Evolutionary conservation across 345 rosid species (phyloP).

Genomic region (Eucalyptus paniculata): DNA sequence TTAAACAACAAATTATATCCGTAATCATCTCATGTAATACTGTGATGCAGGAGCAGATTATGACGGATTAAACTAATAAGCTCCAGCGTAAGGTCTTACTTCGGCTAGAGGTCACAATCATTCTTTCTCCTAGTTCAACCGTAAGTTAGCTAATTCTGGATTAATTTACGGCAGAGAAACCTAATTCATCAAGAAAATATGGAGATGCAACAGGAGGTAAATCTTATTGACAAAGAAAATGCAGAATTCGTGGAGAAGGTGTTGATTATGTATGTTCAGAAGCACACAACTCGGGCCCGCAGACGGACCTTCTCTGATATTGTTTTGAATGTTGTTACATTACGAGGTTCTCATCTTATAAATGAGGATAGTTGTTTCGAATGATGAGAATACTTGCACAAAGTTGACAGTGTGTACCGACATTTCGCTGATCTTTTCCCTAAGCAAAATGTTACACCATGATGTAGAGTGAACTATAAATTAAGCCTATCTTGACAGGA

Average conservation of each 20-base stretch:
- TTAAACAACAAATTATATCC: background rate
- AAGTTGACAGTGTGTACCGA: background rate
- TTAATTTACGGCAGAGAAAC: background rate
- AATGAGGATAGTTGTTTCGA: background rate
- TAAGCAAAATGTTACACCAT: background rate
- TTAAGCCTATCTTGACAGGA: background rate
- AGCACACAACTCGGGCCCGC: background rate
- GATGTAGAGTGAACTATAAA: background rate
- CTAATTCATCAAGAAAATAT: background rate
- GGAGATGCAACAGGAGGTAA: background rate
- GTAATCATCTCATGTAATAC: background rate
- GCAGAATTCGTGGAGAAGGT: background rate
- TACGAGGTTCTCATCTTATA: background rate
- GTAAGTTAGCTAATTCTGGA: no score
- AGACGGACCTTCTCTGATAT: background rate
- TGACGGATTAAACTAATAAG: background rate
- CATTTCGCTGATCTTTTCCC: background rate
- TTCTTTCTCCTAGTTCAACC: background rate
- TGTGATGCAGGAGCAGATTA: background rate
- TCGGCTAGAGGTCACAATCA: background rate
- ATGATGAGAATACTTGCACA: background rate
- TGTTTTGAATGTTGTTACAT: background rate
- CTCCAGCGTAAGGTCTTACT: background rate
- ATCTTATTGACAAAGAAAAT: background rate
- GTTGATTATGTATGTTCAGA: background rate